Conservation (phyloP, 805 yeast genomes). For the Saturnispora galanensis region DNA sequence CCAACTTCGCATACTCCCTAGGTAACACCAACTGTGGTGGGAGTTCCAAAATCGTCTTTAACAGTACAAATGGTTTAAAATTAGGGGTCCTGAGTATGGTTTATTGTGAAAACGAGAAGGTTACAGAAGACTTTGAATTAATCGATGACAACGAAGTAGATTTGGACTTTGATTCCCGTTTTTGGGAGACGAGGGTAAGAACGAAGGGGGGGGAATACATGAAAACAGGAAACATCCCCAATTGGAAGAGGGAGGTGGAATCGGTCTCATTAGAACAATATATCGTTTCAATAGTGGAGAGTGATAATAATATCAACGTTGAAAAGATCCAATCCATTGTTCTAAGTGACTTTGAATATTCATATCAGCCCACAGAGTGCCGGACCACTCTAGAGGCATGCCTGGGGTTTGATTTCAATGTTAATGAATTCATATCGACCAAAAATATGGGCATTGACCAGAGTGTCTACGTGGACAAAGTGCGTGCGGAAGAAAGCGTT, state of each 20-base stretch:
- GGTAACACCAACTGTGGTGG: background rate
- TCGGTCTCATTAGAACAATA: conserved; percentile 3
- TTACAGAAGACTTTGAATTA: conserved; percentile 2
- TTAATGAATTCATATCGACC: background rate
- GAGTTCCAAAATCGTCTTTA: background rate
- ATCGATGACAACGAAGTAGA: background rate
- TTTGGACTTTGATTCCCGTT: background rate
- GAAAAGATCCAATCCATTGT: conserved; percentile 5
- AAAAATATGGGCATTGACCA: background rate
- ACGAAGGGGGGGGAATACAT: background rate
- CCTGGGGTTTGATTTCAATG: conserved; percentile 2
- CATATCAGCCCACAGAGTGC: background rate
- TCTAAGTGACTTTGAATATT: conserved; percentile 1
- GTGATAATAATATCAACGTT: background rate
- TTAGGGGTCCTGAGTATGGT: conserved; percentile 3
- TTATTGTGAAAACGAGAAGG: background rate
- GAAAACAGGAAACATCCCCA: background rate
- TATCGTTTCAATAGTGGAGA: background rate
- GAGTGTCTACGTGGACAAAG: background rate
- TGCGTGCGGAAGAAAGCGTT: too few species aligned
- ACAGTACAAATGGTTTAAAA: background rate
- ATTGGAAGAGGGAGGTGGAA: background rate
- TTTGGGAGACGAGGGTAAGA: background rate
- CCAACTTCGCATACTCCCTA: background rate
- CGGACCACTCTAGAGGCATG: background rate